Evolutionary conservation across 352 stramenopile species (phyloP).

Genomic region (Halophytophthora polymorphica): DNA sequence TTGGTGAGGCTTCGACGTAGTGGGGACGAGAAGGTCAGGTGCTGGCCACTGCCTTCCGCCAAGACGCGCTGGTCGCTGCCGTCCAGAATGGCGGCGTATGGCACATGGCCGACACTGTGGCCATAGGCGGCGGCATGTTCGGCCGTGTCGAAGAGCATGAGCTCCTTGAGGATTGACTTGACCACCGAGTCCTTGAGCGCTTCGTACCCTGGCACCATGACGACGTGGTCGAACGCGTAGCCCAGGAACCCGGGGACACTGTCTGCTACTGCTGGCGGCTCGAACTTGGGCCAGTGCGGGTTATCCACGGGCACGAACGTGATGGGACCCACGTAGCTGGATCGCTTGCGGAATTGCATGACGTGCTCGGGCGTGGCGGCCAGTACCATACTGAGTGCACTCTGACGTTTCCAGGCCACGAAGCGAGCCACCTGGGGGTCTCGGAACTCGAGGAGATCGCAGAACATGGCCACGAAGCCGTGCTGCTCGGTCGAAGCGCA

Average conservation of each 20-base stretch:
- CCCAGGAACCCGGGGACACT: slow-evolving; percentile 54
- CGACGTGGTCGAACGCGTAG: slow-evolving; percentile 69
- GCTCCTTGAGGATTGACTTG: slow-evolving; percentile 72
- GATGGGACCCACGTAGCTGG: slow-evolving; percentile 45
- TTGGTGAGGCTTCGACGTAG: slow-evolving; percentile 42
- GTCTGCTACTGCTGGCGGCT: slow-evolving; percentile 25
- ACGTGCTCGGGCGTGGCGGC: slow-evolving; percentile 56
- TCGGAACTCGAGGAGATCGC: slow-evolving; percentile 67
- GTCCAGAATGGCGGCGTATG: slow-evolving; percentile 45
- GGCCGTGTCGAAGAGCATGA: slow-evolving; percentile 68
- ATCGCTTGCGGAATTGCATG: slow-evolving; percentile 51
- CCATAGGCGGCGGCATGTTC: slow-evolving; percentile 49
- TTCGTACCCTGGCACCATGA: slow-evolving; percentile 55
- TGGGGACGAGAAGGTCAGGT: slow-evolving; percentile 58
- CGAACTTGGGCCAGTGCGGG: slow-evolving; percentile 61
- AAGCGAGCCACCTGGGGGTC: slow-evolving; percentile 52
- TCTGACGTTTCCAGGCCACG: slow-evolving; percentile 52
- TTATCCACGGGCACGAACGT: slow-evolving; percentile 73
- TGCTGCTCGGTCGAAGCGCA: slow-evolving; percentile 46
- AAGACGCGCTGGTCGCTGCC: slow-evolving; percentile 16
- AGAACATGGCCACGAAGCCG: slow-evolving; percentile 78
- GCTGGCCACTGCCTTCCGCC: slow-evolving; percentile 12
- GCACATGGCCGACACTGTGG: slow-evolving; percentile 25
- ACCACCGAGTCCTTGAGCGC: slow-evolving; percentile 58
- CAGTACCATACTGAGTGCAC: slow-evolving; percentile 63